Conservation (phyloP, 2,329 filamentous ascomycete genomes). For the Calonectria hawksworthii region DNA sequence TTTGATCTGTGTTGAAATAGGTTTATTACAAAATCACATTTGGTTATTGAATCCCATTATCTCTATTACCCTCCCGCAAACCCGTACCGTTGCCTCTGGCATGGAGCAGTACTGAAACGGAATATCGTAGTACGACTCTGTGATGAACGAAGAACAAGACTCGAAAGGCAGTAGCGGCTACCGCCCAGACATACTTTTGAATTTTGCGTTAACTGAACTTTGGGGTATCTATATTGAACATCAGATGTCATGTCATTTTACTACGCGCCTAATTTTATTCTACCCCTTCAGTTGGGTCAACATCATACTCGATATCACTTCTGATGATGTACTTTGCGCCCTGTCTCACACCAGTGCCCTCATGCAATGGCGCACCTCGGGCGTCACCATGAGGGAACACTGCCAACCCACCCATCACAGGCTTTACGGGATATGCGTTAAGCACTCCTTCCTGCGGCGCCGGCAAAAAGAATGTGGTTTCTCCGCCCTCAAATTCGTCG, state of each 20-base stretch:
- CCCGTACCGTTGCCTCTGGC: too few relatives aligned
- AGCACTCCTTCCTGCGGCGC: constrained; percentile 74
- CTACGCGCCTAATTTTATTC: background rate
- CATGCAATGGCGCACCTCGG: constrained; percentile 75
- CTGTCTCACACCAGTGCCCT: constrained; percentile 78
- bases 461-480: constrained; percentile 80
- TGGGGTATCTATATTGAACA: background rate
- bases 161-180: too few relatives aligned
- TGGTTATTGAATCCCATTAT: too few relatives aligned
- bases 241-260: background rate
- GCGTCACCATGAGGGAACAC: constrained; percentile 80
- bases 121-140: too few relatives aligned
- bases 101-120: too few relatives aligned
- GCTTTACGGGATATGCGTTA: constrained; percentile 78
- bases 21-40: too few relatives aligned
- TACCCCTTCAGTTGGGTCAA: constrained; percentile 54
- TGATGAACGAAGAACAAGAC: too few relatives aligned
- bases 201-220: background rate
- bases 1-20: too few relatives aligned
- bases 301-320: constrained; percentile 79
- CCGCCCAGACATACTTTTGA: background rate
- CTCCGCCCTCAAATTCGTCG: constrained; percentile 79
- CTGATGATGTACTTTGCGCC: constrained; percentile 78
- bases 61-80: too few relatives aligned
- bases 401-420: constrained; percentile 77